phyloP scores from a whole-genome alignment of 2,329 filamentous ascomycete species.

The Fusarium miscanthi region DNA sequence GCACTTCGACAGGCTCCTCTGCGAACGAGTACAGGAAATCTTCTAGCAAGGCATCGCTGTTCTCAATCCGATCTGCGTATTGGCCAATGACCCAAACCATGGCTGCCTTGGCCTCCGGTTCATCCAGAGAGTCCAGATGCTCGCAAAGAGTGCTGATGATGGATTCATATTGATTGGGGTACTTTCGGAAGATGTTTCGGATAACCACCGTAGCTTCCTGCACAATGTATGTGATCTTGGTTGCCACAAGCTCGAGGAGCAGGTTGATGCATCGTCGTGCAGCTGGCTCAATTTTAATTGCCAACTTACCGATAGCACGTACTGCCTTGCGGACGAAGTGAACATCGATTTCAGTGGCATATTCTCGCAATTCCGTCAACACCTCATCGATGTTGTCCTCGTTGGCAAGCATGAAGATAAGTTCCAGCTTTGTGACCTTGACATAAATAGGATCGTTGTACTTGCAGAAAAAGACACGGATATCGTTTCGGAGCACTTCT shows the following conservation, averaged over 20 bases:
- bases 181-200: conserved; percentile 98
- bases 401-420: conserved; percentile 98
- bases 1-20: conserved; percentile 95
- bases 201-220: conserved; percentile 99
- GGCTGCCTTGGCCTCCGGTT: conserved; percentile 96
- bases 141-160: conserved; percentile 97
- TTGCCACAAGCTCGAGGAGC: conserved; percentile 90
- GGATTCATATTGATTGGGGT: conserved; percentile 97
- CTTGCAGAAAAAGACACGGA: conserved; percentile 99
- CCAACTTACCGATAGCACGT: conserved; percentile 95
- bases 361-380: conserved; percentile 91
- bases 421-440: conserved; percentile 97
- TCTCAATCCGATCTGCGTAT: conserved; percentile 97
- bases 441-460: conserved; percentile 99
- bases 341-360: conserved; percentile 97
- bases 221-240: conserved; percentile 99
- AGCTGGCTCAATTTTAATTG: conserved; percentile 98
- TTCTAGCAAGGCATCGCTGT: conserved; percentile 91
- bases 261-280: conserved; percentile 92
- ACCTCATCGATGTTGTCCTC: conserved; percentile 97
- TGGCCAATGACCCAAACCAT: conserved; percentile 99
- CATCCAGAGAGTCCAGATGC: conserved; percentile 94
- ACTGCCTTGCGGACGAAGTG: conserved; percentile 99
- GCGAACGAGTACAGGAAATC: conserved; percentile 95
- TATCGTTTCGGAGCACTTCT: conserved; percentile 94